Conservation (phyloP, 306 rosid genomes). For the Rosa rugosa region DNA sequence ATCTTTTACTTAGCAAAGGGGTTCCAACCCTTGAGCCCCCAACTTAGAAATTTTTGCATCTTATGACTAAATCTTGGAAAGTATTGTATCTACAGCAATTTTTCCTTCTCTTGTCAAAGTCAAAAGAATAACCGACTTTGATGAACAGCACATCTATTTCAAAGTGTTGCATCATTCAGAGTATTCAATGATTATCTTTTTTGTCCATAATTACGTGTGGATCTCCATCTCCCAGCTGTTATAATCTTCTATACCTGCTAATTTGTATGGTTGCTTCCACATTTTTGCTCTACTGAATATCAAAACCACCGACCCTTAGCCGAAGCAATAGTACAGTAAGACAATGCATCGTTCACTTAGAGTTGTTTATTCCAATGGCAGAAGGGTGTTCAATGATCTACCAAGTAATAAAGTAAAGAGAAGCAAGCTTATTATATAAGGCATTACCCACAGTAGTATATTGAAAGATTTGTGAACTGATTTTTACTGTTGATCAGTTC, state of each 20-base stretch:
- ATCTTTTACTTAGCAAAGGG: too few species aligned
- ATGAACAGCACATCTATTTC: not conserved
- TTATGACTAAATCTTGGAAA: not conserved
- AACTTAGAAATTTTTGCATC: not conserved
- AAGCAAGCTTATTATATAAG: not conserved
- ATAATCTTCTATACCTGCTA: not conserved
- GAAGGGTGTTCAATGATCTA: not conserved
- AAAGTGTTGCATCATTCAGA: not conserved
- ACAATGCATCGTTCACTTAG: not conserved
- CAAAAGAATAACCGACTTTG: slow-evolving; percentile 13
- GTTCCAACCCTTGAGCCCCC: not conserved
- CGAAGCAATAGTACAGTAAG: not conserved
- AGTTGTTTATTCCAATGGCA: slow-evolving; percentile 5
- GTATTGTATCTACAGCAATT: not conserved
- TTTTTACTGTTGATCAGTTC: not conserved
- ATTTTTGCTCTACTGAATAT: not conserved
- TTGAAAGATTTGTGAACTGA: not conserved
- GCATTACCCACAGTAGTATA: not conserved
- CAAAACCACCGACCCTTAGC: not conserved
- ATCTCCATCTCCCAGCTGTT: slow-evolving; percentile 3
- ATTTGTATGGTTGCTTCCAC: slow-evolving; percentile 10
- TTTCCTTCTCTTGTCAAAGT: not conserved
- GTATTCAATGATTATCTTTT: not conserved
- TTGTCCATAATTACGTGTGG: not conserved
- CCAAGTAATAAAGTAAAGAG: not conserved